Evolutionary conservation across 371 early-diverging fungal species (phyloP).

Genomic region (Nosema granulosis): DNA sequence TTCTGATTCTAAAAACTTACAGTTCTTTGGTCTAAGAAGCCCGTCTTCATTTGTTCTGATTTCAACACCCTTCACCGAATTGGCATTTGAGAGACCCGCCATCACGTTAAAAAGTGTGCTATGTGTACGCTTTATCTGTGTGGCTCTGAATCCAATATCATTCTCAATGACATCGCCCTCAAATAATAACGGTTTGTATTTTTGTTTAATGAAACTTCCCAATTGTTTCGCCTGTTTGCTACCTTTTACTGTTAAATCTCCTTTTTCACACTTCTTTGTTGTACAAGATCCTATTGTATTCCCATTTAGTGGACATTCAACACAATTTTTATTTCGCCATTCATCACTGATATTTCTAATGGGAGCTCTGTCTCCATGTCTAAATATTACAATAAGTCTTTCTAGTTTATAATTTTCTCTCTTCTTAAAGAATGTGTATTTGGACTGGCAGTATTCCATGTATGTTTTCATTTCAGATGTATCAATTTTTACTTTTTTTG

Average conservation of each 20-base stretch:
- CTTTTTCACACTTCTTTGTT: conserved; percentile 35
- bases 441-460: conserved; percentile 20
- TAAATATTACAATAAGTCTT: conserved; percentile 53
- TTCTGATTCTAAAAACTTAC: not conserved
- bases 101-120: conserved; percentile 43
- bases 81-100: conserved; percentile 23
- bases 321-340: conserved; percentile 53
- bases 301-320: conserved; percentile 31
- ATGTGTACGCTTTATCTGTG: conserved; percentile 44
- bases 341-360: conserved; percentile 11
- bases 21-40: conserved; percentile 15
- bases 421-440: conserved; percentile 24
- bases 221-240: conserved; percentile 55
- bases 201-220: conserved; percentile 58
- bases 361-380: conserved; percentile 64
- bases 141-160: conserved; percentile 27
- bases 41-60: not conserved
- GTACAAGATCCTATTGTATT: conserved; percentile 41
- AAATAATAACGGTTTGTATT: conserved; percentile 35
- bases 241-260: conserved; percentile 58
- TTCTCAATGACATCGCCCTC: not conserved
- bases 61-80: conserved; percentile 14
- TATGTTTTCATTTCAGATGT: conserved; percentile 6
- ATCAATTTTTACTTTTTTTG: too few species aligned
- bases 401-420: conserved; percentile 27